Evolutionary conservation across 192 early-diverging fungal genomes (phyloP).

Genomic region (Coemansia pectinata): DNA sequence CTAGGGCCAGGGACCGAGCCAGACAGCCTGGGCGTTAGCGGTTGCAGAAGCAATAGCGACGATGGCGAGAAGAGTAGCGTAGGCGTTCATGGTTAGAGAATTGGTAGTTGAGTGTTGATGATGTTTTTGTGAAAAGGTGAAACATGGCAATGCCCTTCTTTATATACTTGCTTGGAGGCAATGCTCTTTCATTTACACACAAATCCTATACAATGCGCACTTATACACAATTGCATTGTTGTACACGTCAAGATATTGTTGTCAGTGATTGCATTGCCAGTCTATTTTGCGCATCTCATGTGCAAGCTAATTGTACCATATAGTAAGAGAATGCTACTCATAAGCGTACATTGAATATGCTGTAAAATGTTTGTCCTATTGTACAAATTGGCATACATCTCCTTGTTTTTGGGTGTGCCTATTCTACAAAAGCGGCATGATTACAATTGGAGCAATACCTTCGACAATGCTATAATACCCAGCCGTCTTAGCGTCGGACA

Average conservation of each 20-base stretch:
- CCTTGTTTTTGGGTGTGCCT: too few species aligned
- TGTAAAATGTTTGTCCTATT: too few species aligned
- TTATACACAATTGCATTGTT: not conserved
- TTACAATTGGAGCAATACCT: too few species aligned
- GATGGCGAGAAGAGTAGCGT: constrained; percentile 15
- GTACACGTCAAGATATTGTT: not conserved
- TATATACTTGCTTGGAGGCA: not conserved
- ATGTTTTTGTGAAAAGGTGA: not conserved
- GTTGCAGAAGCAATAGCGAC: constrained; percentile 11
- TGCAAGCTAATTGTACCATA: not conserved
- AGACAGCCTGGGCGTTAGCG: constrained; percentile 18
- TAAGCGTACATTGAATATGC: too few species aligned
- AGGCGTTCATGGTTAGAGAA: constrained; percentile 9
- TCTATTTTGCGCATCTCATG: not conserved
- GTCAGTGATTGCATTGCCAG: not conserved
- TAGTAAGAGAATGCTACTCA: too few species aligned
- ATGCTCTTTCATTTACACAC: too few species aligned
- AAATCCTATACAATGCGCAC: too few species aligned
- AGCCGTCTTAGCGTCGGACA: too few species aligned
- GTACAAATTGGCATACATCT: too few species aligned
- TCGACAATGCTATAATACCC: too few species aligned
- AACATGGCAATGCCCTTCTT: not conserved
- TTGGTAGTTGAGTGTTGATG: constrained; percentile 8
- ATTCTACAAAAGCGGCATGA: too few species aligned
- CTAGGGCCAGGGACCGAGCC: constrained; percentile 20